Evolutionary conservation across 352 stramenopile species (phyloP).

Genomic region (Phytophthora pluvialis): DNA sequence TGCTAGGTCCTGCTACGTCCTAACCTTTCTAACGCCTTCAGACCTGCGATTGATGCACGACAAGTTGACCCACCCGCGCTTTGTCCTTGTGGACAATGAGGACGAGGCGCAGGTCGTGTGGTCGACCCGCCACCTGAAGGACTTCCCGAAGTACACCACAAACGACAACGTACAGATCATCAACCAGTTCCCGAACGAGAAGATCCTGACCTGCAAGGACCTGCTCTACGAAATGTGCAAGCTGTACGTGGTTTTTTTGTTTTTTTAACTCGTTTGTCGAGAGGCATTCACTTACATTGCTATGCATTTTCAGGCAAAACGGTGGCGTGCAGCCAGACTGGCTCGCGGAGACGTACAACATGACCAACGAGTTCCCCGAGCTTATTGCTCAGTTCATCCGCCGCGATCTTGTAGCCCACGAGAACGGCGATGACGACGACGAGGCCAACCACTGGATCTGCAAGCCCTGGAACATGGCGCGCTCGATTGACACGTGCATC

Average conservation of each 20-base stretch:
- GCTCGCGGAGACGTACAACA: constrained; percentile 66
- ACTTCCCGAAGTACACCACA: constrained; percentile 51
- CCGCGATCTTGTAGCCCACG: constrained; percentile 36
- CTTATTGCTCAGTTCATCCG: constrained; percentile 54
- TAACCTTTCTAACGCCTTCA: constrained; percentile 13
- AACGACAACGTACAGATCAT: constrained; percentile 59
- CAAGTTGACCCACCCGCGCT: constrained; percentile 48
- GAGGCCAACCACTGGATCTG: constrained; percentile 66
- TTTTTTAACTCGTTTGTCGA: background rate
- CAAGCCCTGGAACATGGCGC: constrained; percentile 70
- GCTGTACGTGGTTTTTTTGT: constrained; percentile 38
- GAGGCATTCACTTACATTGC: background rate
- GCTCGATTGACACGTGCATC: constrained; percentile 63
- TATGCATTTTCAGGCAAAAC: constrained; percentile 38
- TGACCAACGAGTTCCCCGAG: constrained; percentile 59
- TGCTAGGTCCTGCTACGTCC: background rate
- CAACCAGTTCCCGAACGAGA: constrained; percentile 71
- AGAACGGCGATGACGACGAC: constrained; percentile 40
- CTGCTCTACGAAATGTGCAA: constrained; percentile 70
- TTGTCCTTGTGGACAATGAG: constrained; percentile 49
- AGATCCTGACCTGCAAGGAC: constrained; percentile 66
- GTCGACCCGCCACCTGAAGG: constrained; percentile 59
- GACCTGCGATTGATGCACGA: constrained; percentile 49
- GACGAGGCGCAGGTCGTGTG: constrained; percentile 56
- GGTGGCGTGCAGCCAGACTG: constrained; percentile 44